Percentiles rank a stretch among this genome's conserved stretches.
Evolutionary conservation across 176 grass and related monocot species (phyloP).

Genomic region (Zoysia japonica): DNA sequence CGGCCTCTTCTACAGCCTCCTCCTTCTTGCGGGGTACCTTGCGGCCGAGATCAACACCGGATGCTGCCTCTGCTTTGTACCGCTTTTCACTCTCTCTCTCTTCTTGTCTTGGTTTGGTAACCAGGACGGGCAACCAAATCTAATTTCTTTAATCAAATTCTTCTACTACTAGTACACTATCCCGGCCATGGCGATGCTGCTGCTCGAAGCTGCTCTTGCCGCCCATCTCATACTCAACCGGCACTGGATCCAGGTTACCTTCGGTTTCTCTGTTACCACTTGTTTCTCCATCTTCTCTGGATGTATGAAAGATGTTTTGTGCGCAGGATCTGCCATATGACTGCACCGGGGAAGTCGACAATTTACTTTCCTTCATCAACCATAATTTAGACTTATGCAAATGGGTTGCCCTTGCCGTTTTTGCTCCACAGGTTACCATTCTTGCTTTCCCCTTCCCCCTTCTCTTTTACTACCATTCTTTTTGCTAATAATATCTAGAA

Average conservation of each 20-base stretch:
- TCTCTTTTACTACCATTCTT: background rate
- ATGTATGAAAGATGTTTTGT: background rate
- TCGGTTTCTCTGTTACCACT: background rate
- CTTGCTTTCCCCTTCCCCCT: background rate
- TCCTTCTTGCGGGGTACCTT: conserved; percentile 53
- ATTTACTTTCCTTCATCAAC: conserved; percentile 62
- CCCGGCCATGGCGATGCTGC: conserved; percentile 38
- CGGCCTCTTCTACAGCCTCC: conserved; percentile 46
- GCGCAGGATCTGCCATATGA: conserved; percentile 77
- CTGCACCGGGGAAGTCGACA: conserved; percentile 69
- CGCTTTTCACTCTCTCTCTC: no score
- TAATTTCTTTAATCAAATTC: background rate
- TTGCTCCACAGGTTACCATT: conserved; percentile 63
- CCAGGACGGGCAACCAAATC: background rate
- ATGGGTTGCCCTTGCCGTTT: conserved; percentile 50
- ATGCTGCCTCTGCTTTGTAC: conserved; percentile 51
- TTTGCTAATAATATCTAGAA: no score
- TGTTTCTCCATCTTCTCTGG: background rate
- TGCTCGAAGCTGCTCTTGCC: conserved; percentile 53
- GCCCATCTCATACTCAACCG: conserved; percentile 56
- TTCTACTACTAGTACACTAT: conserved; percentile 37
- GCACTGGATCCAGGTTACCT: conserved; percentile 69
- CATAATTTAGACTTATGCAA: conserved; percentile 73
- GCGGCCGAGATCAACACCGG: conserved; percentile 57
- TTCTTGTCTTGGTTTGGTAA: background rate